These are phyloP conservation scores for Tillandsia leiboldiana DNA, from an alignment of 176 grass and related monocot genomes.

Conservation along the genomic window DNA sequence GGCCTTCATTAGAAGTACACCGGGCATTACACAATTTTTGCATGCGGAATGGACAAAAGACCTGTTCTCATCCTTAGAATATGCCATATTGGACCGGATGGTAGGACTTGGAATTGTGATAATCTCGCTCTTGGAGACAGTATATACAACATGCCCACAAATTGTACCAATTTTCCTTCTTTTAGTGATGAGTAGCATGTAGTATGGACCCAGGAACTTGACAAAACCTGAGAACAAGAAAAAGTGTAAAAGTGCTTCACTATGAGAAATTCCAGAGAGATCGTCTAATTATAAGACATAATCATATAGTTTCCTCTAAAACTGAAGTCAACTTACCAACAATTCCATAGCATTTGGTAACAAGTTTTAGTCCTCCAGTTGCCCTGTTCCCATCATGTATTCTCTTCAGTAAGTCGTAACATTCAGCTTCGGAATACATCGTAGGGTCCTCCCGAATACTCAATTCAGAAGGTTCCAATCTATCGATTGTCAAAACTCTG, in stretches of 20 bases:
- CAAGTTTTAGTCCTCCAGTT: conserved; percentile 76
- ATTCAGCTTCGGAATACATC: conserved; percentile 56
- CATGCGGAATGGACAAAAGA: conserved; percentile 69
- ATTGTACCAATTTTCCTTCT: conserved; percentile 89
- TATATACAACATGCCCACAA: conserved; percentile 74
- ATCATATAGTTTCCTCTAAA: not conserved
- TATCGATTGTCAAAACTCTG: conserved; percentile 82
- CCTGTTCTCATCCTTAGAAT: conserved; percentile 99
- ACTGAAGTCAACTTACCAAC: conserved; percentile 32
- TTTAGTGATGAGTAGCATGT: conserved; percentile 92
- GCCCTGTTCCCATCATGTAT: conserved; percentile 76
- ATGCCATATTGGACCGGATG: conserved; percentile 68
- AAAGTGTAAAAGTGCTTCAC: not conserved
- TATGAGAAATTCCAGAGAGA: not conserved
- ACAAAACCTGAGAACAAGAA: conserved; percentile 54
- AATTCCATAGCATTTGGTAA: conserved; percentile 94
- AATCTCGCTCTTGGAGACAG: conserved; percentile 68
- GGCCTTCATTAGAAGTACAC: conserved; percentile 47
- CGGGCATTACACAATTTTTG: conserved; percentile 52
- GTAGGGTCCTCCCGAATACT: conserved; percentile 69
- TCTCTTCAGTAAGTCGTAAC: conserved; percentile 54
- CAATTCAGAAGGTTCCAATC: conserved; percentile 51
- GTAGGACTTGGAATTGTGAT: conserved; percentile 70
- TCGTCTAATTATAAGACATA: not conserved
- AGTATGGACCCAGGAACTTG: conserved; percentile 92